Base-by-base conservation (phyloP, 148 eudicot genomes). In the Rhododendron vialii region DNA sequence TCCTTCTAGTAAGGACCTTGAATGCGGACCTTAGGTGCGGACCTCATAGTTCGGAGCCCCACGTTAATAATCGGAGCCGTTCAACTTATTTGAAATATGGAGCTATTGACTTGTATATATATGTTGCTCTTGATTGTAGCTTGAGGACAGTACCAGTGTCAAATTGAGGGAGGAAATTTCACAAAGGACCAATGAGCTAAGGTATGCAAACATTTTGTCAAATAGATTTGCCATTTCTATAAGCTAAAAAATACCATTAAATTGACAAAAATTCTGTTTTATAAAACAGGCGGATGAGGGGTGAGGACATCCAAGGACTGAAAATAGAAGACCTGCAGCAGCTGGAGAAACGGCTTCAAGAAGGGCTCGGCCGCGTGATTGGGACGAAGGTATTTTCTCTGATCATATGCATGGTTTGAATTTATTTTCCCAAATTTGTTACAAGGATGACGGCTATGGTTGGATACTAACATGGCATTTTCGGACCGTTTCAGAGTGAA, bases 301-400 rank as follows among this genome's bases (percentile, higher is more conserved):
- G 94, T 35, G 92, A 92, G 67, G 91, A 89, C 57, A 91, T 92
- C 63, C 89, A 92, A 73, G 91, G 89, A 71, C 69, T 90, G 38
- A 85, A 75, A 53, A 63, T 91, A 73, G 92, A 92, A 67, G 94
- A 92, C 65, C 78, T 92, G 83, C 85, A 84, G 43, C 57, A 87
- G 75, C 78, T 92, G 12, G 94, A 92, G 86, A 91, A 83, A 76
- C n/a, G 85, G 71, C 90, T 92, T 11, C 92, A 90, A 87, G 79
- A 51, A 26, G 92, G 90, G 50, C 87, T 91, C 18, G 84, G 90
- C 53, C 90, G 91, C 13, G 93, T 92, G 86, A 79, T 89, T 41
- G 85, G 88, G 11, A 89, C 83, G 8, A 91, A 91, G 94, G 95
- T 93, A 67, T 33, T 82, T 11, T 15, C 11, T 5, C 81, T 2